Evolutionary conservation across 495 filamentous ascomycete species (phyloP).

Genomic region (Lophiotrema nucula): DNA sequence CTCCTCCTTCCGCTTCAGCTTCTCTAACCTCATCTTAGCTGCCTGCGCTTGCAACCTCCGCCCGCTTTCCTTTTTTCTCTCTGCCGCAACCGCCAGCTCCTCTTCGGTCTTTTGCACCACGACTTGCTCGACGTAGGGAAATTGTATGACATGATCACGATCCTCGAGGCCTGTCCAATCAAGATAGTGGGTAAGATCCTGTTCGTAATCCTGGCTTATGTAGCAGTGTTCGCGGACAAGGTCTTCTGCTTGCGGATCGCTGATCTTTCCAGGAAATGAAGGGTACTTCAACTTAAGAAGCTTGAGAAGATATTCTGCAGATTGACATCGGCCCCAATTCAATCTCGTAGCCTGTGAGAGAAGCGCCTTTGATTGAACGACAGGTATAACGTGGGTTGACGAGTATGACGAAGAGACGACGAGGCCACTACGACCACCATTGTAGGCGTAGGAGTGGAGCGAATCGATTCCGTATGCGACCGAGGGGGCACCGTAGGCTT

Average conservation of each 20-base stretch:
- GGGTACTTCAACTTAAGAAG: constrained; percentile 92
- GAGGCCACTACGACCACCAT: constrained; percentile 81
- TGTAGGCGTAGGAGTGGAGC: constrained; percentile 90
- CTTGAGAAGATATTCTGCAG: constrained; percentile 84
- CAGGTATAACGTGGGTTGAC: constrained; percentile 92
- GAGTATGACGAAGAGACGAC: constrained; percentile 90
- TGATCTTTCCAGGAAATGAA: constrained; percentile 79
- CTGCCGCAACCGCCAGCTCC: constrained; percentile 81
- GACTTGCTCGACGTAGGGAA: constrained; percentile 87
- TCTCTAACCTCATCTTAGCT: constrained; percentile 92
- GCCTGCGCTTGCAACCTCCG: constrained; percentile 91
- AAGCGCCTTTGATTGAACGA: constrained; percentile 78
- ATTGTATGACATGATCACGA: constrained; percentile 83
- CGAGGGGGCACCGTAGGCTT: constrained; percentile 85
- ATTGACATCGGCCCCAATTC: constrained; percentile 92
- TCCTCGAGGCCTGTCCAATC: constrained; percentile 89
- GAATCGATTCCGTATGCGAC: constrained; percentile 93
- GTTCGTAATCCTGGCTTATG: constrained; percentile 75
- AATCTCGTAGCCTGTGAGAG: constrained; percentile 80
- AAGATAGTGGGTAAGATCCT: constrained; percentile 69
- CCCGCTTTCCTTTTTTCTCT: constrained; percentile 90
- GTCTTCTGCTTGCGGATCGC: constrained; percentile 78
- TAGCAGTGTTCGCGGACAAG: constrained; percentile 89
- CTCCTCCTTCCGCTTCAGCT: constrained; percentile 90
- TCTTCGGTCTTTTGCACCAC: constrained; percentile 87